Percentiles rank a stretch among this genome's conserved stretches.
phyloP scores from a whole-genome alignment of 1,139 yeast genomes.

The Yamadazyma trypodendri region DNA sequence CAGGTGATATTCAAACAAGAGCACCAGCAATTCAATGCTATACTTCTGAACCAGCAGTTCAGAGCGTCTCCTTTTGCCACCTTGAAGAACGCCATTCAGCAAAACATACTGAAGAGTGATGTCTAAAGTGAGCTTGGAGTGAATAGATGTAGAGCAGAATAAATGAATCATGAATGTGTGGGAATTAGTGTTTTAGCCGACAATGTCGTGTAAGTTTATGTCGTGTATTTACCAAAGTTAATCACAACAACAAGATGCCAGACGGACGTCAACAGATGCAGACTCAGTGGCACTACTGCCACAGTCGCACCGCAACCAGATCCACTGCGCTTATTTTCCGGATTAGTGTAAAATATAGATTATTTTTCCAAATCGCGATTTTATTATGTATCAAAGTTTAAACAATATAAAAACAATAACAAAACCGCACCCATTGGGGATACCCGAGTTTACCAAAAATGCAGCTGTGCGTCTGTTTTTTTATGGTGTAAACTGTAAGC shows the following conservation, averaged over 20 bases:
- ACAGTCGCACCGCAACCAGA: no score
- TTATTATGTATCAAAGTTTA: background rate
- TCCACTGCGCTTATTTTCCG: no score
- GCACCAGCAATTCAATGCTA: slow-evolving; percentile 51
- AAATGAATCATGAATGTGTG: background rate
- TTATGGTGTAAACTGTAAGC: background rate
- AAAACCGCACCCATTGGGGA: background rate
- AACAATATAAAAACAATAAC: background rate
- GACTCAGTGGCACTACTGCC: no score
- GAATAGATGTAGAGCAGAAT: background rate
- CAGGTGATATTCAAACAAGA: slow-evolving; percentile 53
- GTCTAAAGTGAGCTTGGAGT: no score
- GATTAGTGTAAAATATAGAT: no score
- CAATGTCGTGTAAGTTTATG: no score
- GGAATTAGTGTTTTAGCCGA: no score
- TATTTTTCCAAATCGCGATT: background rate
- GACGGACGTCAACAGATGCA: no score
- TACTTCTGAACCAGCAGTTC: slow-evolving; percentile 51
- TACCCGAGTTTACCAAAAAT: background rate
- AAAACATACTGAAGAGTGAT: slow-evolving; percentile 6
- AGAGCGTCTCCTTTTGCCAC: slow-evolving; percentile 59
- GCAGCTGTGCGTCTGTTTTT: slow-evolving; percentile 1
- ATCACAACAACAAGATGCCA: no score
- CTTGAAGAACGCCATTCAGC: slow-evolving; percentile 43
- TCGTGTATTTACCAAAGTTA: background rate